These are phyloP conservation scores for Cubamyces lactineus DNA, from an alignment of 768 basidiomycete genomes.

Conservation along the genomic window DNA sequence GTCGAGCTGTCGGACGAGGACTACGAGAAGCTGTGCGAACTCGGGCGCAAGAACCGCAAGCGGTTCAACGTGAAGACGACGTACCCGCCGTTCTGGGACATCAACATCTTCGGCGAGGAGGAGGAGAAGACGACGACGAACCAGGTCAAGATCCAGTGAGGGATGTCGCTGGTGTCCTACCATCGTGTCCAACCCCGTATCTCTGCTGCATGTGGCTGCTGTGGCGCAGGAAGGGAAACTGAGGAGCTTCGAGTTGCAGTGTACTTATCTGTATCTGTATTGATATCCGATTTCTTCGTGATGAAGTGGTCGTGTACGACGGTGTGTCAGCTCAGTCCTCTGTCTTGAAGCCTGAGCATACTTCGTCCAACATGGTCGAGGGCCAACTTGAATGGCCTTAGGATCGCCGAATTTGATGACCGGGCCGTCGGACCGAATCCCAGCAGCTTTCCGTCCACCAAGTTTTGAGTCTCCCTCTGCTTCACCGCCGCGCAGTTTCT, in stretches of 20 bases:
- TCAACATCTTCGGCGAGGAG: slow-evolving; percentile 71
- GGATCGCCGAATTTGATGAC: neutral
- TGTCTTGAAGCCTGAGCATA: neutral
- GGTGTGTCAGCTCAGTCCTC: neutral
- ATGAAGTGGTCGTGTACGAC: neutral
- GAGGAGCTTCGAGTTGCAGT: neutral
- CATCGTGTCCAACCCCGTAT: no score
- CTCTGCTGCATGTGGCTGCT: no score
- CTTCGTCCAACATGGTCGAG: no score
- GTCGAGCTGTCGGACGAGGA: slow-evolving; percentile 68
- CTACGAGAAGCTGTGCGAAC: slow-evolving; percentile 57
- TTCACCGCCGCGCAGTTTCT: neutral
- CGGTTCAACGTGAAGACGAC: slow-evolving; percentile 67
- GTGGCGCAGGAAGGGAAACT: no score
- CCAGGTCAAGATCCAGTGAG: slow-evolving; percentile 38
- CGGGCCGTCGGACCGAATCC: no score
- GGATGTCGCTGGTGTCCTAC: neutral
- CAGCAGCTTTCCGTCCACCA: no score
- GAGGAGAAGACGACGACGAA: slow-evolving; percentile 48
- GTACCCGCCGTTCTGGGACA: slow-evolving; percentile 67
- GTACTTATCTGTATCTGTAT: slow-evolving; percentile 9
- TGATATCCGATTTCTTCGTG: neutral
- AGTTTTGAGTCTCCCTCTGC: no score
- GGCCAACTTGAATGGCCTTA: no score
- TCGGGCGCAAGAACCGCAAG: slow-evolving; percentile 52